Percentiles rank a stretch among this genome's conserved stretches.
These are phyloP conservation scores for Fraxinus sp. DNA, from an alignment of 305 asterid species.

Conservation along the genomic window DNA sequence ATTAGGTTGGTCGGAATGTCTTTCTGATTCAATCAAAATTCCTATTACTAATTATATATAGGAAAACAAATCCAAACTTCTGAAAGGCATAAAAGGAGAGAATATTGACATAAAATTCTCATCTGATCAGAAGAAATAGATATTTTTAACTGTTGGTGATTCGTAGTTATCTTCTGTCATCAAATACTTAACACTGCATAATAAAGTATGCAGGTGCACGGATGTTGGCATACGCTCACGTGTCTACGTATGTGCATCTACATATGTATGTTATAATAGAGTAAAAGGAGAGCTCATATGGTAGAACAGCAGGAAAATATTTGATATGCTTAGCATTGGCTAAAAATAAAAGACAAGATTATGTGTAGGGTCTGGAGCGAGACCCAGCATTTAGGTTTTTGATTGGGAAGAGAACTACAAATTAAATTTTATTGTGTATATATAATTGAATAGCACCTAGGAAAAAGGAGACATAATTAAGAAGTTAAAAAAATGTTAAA, in stretches of 20 bases:
- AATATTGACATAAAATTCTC: not conserved
- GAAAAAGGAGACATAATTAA: not conserved
- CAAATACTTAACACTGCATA: not conserved
- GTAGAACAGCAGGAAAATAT: not conserved
- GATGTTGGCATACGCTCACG: not conserved
- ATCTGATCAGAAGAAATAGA: not conserved
- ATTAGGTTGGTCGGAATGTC: not conserved
- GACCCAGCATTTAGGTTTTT: not conserved
- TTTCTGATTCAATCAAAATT: not conserved
- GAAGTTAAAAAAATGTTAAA: not conserved
- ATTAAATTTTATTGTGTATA: not conserved
- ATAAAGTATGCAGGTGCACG: not conserved
- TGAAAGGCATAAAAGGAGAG: not conserved
- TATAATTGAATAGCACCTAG: not conserved
- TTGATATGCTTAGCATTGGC: not conserved
- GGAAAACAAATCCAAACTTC: not conserved
- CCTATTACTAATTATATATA: not conserved
- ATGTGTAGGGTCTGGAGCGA: not conserved
- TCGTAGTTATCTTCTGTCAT: not conserved
- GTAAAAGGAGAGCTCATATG: not conserved
- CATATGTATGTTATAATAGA: not conserved
- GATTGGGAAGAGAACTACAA: not conserved
- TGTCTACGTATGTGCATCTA: not conserved
- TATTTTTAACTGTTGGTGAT: not conserved
- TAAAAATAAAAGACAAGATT: not conserved